Base-by-base conservation (phyloP, 164 flowering plant genomes). In the Protea cynaroides region DNA sequence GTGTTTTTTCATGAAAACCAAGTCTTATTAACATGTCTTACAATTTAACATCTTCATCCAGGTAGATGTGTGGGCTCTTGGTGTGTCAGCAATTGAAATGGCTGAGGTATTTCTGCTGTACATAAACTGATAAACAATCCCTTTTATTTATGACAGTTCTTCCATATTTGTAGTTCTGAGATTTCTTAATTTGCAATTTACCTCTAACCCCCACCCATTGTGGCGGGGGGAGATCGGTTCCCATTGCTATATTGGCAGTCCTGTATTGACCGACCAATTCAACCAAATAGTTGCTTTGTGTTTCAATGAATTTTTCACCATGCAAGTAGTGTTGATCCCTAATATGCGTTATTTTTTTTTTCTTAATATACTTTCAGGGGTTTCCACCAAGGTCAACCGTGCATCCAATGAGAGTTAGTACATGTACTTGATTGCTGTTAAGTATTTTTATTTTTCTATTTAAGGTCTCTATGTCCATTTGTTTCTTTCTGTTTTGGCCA, bases 51-150 rank as follows among this genome's bases (percentile, higher is more conserved):
- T n/a, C n/a, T n/a, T n/a, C n/a, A n/a, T n/a, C n/a, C 79, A 94
- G 99, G 99, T 95, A 43, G 99, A 95, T 83, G 97, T 95, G 21
- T 95, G 99, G 99, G 99, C 99, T 64, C 96, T 92, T 79, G 99
- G 99, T 75, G 97, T 92, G 55, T 92, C 99, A 64, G 99, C 99
- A 65, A 95, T 95, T 79, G 99, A 95, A 80, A 95, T 95, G 99
- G 99, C 99, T 4, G 99, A 95, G 99, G 99, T 92, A 74, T 74
- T 59, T 55, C 21, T 58, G 15, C 58, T 36, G 36, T 62, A 34
- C 46, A 3, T 34, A 62, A 51, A n/a, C n/a, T n/a, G 58, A 36
- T 38, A 23, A 4, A 24, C 25, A 10, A 55, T 55, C 25, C 58
- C 15, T 7, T 55, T n/a, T 18, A 24, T 55, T 15, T 7, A 24